Evolutionary conservation across 1,139 yeast species (phyloP).

Genomic region (Magnusiomyces tetraspermus): DNA sequence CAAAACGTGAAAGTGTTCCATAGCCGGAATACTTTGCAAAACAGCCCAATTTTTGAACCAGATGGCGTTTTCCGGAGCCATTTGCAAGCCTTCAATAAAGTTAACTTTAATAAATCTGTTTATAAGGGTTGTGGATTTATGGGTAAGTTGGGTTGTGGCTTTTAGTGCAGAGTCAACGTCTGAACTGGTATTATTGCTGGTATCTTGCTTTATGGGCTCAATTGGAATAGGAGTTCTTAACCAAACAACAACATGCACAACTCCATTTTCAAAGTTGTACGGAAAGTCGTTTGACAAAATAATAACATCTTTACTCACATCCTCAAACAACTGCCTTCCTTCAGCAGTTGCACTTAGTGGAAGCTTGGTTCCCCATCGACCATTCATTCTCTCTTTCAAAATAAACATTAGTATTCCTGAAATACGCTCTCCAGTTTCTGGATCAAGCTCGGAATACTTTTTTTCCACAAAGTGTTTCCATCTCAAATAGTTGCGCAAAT

Average conservation of each 20-base stretch:
- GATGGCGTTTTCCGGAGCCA: conserved; percentile 22
- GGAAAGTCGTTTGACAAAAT: conserved; percentile 36
- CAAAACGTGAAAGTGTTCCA: conserved; percentile 37
- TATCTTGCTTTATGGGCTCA: conserved; percentile 14
- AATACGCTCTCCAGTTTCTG: background rate
- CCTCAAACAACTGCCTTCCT: conserved; percentile 18
- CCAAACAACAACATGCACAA: conserved; percentile 37
- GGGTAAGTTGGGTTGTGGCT: conserved; percentile 20
- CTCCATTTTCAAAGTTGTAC: conserved; percentile 32
- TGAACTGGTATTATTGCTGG: background rate
- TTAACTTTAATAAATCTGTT: conserved; percentile 26
- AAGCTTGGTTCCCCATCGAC: conserved; percentile 2
- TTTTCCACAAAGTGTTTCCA: conserved; percentile 26
- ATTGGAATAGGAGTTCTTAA: conserved; percentile 26
- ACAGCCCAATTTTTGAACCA: conserved; percentile 38
- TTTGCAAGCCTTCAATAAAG: conserved; percentile 23
- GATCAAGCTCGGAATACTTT: conserved; percentile 18
- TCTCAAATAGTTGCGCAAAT: conserved; percentile 25
- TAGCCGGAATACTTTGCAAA: conserved; percentile 32
- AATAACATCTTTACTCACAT: conserved; percentile 26
- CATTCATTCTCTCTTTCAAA: background rate
- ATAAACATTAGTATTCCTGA: conserved; percentile 3
- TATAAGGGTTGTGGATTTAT: conserved; percentile 22
- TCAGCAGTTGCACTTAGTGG: conserved; percentile 10
- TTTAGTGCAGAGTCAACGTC: background rate